These are phyloP conservation scores for Ceratocystiopsis minuta DNA, from an alignment of 2,329 filamentous ascomycete genomes.

Conservation along the genomic window DNA sequence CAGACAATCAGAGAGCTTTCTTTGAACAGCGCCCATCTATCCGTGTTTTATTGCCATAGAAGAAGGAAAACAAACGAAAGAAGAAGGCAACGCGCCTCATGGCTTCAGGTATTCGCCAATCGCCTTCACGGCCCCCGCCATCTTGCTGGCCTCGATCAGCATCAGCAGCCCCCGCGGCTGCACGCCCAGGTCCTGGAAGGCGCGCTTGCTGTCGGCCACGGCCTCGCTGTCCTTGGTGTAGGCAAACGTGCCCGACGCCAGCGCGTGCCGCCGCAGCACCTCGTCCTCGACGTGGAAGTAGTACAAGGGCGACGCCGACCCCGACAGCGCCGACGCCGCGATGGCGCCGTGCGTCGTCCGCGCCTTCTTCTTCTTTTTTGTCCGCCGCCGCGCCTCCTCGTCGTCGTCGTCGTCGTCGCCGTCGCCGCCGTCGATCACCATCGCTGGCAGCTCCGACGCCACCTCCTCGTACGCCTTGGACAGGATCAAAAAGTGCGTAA, in stretches of 20 bases:
- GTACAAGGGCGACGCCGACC: constrained; percentile 31
- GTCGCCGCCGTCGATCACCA: constrained; percentile 3
- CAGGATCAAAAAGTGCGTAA: constrained; percentile 80
- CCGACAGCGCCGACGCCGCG: constrained; percentile 13
- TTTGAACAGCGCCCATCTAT: not conserved
- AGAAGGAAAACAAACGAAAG: too few species aligned
- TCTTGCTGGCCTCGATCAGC: constrained; percentile 64
- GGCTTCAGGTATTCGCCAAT: constrained; percentile 53
- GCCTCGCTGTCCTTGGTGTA: constrained; percentile 70
- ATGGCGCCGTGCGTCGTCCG: constrained; percentile 14
- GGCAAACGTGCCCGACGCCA: constrained; percentile 51
- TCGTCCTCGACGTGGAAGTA: constrained; percentile 97
- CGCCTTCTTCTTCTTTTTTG: constrained; percentile 42
- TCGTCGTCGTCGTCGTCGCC: constrained; percentile 46
- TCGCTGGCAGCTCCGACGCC: constrained; percentile 43
- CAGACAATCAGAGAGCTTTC: too few species aligned
- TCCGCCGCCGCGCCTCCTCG: constrained; percentile 21
- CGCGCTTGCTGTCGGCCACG: constrained; percentile 75
- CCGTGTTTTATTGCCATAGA: too few species aligned
- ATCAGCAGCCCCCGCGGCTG: constrained; percentile 71
- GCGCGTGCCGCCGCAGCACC: constrained; percentile 58
- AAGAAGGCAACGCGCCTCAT: too few species aligned
- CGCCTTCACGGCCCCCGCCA: constrained; percentile 57
- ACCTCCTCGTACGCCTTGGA: constrained; percentile 90
- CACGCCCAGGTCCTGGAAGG: constrained; percentile 86